These are phyloP conservation scores for Pterocarpus santalinus DNA, from an alignment of 306 rosid genomes.

Conservation along the genomic window DNA sequence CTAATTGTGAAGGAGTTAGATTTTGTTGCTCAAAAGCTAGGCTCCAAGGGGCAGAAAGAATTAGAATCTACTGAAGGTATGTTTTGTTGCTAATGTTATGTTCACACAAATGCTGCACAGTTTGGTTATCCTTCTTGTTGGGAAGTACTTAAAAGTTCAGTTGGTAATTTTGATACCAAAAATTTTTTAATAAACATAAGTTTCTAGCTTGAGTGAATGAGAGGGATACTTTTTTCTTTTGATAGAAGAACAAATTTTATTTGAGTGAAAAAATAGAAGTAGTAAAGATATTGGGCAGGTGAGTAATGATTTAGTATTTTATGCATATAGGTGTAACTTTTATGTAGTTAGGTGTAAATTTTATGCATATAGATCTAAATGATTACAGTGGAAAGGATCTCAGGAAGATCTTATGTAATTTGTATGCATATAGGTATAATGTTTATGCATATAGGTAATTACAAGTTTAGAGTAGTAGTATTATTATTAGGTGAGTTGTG, in stretches of 20 bases:
- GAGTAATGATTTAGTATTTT: neutral
- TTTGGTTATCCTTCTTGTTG: slow-evolving; percentile 20
- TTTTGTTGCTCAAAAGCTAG: slow-evolving; percentile 56
- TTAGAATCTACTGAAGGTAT: slow-evolving; percentile 48
- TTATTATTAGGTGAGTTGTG: neutral
- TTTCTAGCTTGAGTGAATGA: slow-evolving; percentile 26
- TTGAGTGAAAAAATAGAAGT: slow-evolving; percentile 5
- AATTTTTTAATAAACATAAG: neutral
- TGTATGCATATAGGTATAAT: neutral
- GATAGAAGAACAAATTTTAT: slow-evolving; percentile 6
- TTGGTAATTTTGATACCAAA: slow-evolving; percentile 18
- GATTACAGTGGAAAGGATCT: neutral
- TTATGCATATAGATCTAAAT: neutral
- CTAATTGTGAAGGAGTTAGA: slow-evolving; percentile 64
- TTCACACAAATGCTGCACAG: neutral
- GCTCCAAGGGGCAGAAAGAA: slow-evolving; percentile 22
- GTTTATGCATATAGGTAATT: slow-evolving; percentile 10
- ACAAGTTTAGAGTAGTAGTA: neutral
- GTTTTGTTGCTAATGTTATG: slow-evolving; percentile 28
- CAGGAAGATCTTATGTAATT: neutral
- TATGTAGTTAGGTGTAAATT: too few relatives aligned
- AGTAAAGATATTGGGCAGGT: slow-evolving; percentile 6
- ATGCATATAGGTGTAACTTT: too few relatives aligned
- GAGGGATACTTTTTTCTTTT: slow-evolving; percentile 29
- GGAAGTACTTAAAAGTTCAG: neutral